Evolutionary conservation across 768 basidiomycete genomes (phyloP).

Genomic region (Suillus subaureus): DNA sequence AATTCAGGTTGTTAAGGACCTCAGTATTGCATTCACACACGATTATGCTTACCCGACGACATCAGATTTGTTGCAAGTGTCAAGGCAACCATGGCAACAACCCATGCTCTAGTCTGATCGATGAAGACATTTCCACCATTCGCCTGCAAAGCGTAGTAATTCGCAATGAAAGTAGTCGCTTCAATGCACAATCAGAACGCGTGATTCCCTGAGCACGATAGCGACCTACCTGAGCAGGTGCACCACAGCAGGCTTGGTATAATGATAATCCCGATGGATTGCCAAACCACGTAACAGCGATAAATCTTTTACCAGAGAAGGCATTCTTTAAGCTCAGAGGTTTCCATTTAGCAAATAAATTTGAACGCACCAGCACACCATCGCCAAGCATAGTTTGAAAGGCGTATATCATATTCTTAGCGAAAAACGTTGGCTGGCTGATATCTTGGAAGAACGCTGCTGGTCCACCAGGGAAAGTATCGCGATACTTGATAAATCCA

Average conservation of each 20-base stretch:
- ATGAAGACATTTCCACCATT: no score
- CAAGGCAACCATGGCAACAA: conserved; percentile 1
- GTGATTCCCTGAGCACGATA: background rate
- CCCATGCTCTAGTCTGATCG: background rate
- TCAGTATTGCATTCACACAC: no score
- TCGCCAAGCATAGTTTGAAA: conserved; percentile 15
- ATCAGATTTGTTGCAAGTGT: conserved; percentile 11
- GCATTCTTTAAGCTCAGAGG: background rate
- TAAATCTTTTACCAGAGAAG: conserved; percentile 14
- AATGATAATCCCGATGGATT: conserved; percentile 10
- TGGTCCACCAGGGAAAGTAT: conserved; percentile 26
- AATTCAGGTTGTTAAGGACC: background rate
- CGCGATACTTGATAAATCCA: conserved; percentile 23
- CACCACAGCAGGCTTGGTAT: conserved; percentile 12
- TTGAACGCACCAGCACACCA: conserved; percentile 8
- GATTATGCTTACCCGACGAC: conserved; percentile 6
- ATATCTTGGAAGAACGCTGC: conserved; percentile 19
- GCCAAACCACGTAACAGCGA: conserved; percentile 19
- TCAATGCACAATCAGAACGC: background rate
- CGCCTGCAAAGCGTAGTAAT: no score
- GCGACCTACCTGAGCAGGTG: conserved; percentile 5
- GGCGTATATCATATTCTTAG: conserved; percentile 19
- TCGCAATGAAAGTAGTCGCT: background rate
- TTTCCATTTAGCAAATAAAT: background rate
- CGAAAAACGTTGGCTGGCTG: conserved; percentile 13